Evolutionary conservation across 345 rosid genomes (phyloP).

Genomic region (Isatis tinctoria): DNA sequence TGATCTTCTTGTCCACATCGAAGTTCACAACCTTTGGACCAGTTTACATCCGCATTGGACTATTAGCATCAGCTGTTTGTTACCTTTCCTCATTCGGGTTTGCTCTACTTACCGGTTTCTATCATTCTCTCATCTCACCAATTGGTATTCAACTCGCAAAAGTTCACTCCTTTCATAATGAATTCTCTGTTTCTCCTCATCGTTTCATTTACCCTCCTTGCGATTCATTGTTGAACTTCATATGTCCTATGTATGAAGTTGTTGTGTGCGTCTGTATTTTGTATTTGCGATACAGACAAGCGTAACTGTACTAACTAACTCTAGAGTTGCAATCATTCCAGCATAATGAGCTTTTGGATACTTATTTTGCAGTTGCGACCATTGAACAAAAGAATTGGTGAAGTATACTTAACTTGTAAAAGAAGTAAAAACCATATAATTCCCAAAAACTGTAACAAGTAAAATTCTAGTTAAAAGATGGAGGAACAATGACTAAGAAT

Average conservation of each 20-base stretch:
- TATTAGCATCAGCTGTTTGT: too few species aligned
- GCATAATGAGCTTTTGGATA: neutral
- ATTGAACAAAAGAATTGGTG: neutral
- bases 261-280: neutral
- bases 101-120: too few species aligned
- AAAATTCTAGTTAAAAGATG: too few species aligned
- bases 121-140: too few species aligned
- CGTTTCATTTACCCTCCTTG: conserved; percentile 37
- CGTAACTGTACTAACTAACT: neutral
- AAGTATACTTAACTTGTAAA: neutral
- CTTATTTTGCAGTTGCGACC: neutral
- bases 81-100: too few species aligned
- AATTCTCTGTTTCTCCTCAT: conserved; percentile 40
- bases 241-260: neutral
- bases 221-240: too few species aligned
- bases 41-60: too few species aligned
- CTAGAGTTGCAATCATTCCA: neutral
- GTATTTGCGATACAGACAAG: neutral
- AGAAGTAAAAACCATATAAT: too few species aligned
- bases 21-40: too few species aligned
- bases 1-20: too few species aligned
- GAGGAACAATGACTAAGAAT: neutral
- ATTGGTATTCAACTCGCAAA: conserved; percentile 34
- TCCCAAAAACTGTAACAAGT: too few species aligned
- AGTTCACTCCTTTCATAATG: conserved; percentile 35